Evolutionary conservation across 108 stramenopile species (phyloP), one percentile per base, ranked within the genome.

Genomic region (Fragilaria crotonensis): DNA sequence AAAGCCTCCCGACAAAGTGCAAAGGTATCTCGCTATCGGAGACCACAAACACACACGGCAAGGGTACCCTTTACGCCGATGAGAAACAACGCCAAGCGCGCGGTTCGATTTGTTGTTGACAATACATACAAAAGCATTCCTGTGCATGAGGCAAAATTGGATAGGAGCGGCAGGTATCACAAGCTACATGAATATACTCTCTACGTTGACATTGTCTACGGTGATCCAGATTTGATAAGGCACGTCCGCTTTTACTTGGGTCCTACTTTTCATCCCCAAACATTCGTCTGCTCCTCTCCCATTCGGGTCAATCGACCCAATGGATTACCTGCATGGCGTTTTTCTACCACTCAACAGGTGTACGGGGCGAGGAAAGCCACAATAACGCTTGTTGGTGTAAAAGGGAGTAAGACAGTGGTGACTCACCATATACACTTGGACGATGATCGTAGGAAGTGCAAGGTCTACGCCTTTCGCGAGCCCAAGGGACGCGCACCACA

Each of bases 271-370:
- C 1, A 21, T 46, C 45, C 45, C 22, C 19, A 2, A 46, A 46
- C 45, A 46, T 21, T 21, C 4, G 1, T n/a, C 19, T 46, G 4
- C 17, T 14, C 41, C 17, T 14, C 14, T 44, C 9, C 41, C 17
- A 44, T 9, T 44, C 9, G 41, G 41, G 55, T 72, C 17, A 33
- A 23, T 31, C 18, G 31, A 2, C 60, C 52, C 19, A 30, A 45
- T 49, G 49, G n/a, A n/a, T n/a, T n/a, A n/a, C n/a, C n/a, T n/a
- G 49, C 49, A 48, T 56, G 60, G 63, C 49, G 72, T 2, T 81
- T 81, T 52, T 57, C 48, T 20, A 77, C 80, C n/a, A 55, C 69
- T 18, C 80, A 81, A 62, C 72, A 73, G 48, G 65, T 68, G 3
- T 52, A 52, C 5, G 80, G 80, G 18, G 5, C 5, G 0, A 57